Percentiles rank a stretch among this genome's conserved stretches.
These are phyloP conservation scores for Blastobotrys proliferans DNA, from an alignment of 1,139 yeast species.

Conservation along the genomic window DNA sequence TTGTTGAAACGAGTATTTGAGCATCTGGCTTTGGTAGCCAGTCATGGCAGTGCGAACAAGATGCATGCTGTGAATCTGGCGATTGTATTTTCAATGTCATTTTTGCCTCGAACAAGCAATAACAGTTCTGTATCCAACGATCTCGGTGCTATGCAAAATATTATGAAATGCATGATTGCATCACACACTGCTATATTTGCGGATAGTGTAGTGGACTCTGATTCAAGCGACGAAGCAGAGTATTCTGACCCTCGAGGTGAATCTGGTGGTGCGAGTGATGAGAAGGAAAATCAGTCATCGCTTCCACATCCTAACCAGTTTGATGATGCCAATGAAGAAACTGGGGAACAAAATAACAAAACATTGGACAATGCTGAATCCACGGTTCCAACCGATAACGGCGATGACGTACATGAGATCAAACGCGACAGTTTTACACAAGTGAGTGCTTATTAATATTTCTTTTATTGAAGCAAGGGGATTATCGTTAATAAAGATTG, in stretches of 20 bases:
- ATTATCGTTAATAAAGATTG: too few species aligned
- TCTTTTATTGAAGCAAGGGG: too few species aligned
- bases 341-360: neutral
- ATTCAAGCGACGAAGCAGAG: neutral
- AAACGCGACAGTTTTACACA: slow-evolving; percentile 30
- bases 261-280: neutral
- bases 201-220: slow-evolving; percentile 1
- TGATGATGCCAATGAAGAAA: slow-evolving; percentile 2
- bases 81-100: slow-evolving; percentile 66
- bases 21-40: slow-evolving; percentile 62
- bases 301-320: neutral
- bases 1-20: slow-evolving; percentile 61
- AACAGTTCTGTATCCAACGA: slow-evolving; percentile 29
- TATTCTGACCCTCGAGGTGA: slow-evolving; percentile 1
- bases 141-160: slow-evolving; percentile 38
- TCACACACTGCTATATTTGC: slow-evolving; percentile 30
- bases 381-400: slow-evolving; percentile 3
- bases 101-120: slow-evolving; percentile 35
- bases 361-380: neutral
- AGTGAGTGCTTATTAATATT: slow-evolving; percentile 28
- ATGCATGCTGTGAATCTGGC: slow-evolving; percentile 82
- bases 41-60: slow-evolving; percentile 57
- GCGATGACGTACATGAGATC: slow-evolving; percentile 16
- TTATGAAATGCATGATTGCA: slow-evolving; percentile 36
- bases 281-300: neutral